These are phyloP conservation scores for Aegilops tauschii DNA, from an alignment of 176 grass and related monocot genomes.

Conservation along the genomic window DNA sequence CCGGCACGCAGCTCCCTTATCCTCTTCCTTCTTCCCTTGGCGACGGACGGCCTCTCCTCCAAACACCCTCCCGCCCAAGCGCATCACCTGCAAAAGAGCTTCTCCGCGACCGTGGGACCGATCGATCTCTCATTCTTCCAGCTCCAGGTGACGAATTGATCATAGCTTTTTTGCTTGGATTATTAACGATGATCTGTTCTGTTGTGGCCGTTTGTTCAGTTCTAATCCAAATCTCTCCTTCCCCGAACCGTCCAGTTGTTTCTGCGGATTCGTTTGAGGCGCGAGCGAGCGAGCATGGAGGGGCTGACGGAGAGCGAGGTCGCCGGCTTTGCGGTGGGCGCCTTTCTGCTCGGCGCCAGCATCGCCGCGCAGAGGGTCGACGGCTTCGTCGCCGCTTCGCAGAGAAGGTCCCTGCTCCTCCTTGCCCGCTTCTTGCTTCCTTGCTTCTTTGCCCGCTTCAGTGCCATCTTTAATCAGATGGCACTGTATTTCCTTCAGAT, in stretches of 20 bases:
- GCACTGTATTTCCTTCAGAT: not conserved
- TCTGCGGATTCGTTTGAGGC: not conserved
- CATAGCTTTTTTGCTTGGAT: not conserved
- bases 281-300: conserved; percentile 33
- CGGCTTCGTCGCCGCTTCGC: conserved; percentile 72
- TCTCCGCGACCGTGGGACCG: not conserved
- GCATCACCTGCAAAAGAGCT: not conserved
- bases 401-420: conserved; percentile 49
- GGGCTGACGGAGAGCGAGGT: conserved; percentile 73
- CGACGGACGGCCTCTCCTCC: not conserved
- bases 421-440: not conserved
- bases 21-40: not conserved
- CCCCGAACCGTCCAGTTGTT: not conserved
- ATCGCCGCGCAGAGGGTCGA: conserved; percentile 78
- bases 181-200: not conserved
- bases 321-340: conserved; percentile 74
- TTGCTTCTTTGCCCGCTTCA: too few relatives aligned
- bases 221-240: not conserved
- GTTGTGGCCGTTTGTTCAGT: not conserved
- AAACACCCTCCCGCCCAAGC: not conserved
- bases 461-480: not conserved
- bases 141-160: not conserved
- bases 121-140: not conserved
- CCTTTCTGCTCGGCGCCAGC: conserved; percentile 60
- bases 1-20: not conserved